Evolutionary conservation across 108 stramenopile genomes (phyloP).

Genomic region (Nitzschia putrida): DNA sequence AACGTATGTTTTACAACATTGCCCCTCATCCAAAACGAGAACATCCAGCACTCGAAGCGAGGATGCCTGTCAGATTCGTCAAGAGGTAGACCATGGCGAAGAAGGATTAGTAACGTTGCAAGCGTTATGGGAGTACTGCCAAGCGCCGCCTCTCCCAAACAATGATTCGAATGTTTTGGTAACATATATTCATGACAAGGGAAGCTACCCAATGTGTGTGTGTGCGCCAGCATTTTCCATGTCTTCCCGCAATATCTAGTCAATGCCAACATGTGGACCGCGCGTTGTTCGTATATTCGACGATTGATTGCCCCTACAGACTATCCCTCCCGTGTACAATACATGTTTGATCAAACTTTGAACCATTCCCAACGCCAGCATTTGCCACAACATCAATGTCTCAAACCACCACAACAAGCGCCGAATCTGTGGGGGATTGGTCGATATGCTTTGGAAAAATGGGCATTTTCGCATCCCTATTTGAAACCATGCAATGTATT

Average conservation of each 20-base stretch:
- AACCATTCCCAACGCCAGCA: slow-evolving; percentile 15
- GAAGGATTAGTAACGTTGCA: slow-evolving; percentile 22
- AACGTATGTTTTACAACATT: too few species aligned
- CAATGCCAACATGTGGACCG: slow-evolving; percentile 35
- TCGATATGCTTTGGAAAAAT: slow-evolving; percentile 30
- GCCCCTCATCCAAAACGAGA: not conserved
- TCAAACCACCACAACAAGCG: slow-evolving; percentile 12
- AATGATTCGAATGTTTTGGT: slow-evolving; percentile 4
- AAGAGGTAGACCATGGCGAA: not conserved
- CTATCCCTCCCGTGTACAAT: slow-evolving; percentile 15
- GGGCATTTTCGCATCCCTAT: slow-evolving; percentile 27
- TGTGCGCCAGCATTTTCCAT: slow-evolving; percentile 15
- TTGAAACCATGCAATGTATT: slow-evolving; percentile 25
- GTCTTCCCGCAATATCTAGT: slow-evolving; percentile 22
- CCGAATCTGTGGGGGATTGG: slow-evolving; percentile 19
- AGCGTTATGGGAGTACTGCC: slow-evolving; percentile 26
- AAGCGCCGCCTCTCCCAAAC: not conserved
- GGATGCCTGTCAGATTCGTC: slow-evolving; percentile 4
- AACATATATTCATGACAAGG: slow-evolving; percentile 39
- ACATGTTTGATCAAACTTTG: slow-evolving; percentile 26
- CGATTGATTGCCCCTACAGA: slow-evolving; percentile 8
- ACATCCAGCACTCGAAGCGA: not conserved
- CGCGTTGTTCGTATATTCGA: slow-evolving; percentile 28
- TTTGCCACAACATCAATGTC: not conserved
- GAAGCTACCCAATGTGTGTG: slow-evolving; percentile 27